A percentile compares a stretch with the other conserved stretches of the same genome.
phyloP scores from a whole-genome alignment of 164 flowering plant genomes.

The Cinnamomum micranthum region DNA sequence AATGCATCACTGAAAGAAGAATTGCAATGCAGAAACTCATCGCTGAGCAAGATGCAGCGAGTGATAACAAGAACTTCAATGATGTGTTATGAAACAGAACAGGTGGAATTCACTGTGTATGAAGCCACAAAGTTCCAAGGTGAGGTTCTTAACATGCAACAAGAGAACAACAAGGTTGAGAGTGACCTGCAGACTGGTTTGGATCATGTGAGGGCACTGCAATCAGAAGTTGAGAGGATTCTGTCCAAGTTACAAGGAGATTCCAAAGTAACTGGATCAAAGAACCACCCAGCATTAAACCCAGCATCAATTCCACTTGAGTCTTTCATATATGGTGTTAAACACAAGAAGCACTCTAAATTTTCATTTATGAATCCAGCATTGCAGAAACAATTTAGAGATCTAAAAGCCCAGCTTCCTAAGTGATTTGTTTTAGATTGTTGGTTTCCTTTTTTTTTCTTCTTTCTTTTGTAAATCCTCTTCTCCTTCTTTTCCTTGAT shows the following conservation, averaged over 20 bases:
- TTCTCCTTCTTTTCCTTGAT: not conserved
- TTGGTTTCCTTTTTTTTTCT: not conserved
- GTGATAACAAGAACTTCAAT: conserved; percentile 32
- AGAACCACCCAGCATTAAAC: conserved; percentile 16
- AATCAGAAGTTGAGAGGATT: not conserved
- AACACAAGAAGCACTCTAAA: conserved; percentile 48
- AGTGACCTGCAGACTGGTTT: conserved; percentile 72
- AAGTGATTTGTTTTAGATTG: conserved; percentile 7
- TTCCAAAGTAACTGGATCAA: conserved; percentile 18
- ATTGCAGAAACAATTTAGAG: conserved; percentile 38
- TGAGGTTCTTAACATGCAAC: conserved; percentile 83
- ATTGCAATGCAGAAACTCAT: conserved; percentile 36
- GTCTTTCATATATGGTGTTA: conserved; percentile 66
- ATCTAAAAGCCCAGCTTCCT: conserved; percentile 17
- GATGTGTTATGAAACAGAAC: conserved; percentile 19
- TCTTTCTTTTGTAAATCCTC: not conserved
- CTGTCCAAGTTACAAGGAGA: conserved; percentile 18
- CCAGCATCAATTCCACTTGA: conserved; percentile 50
- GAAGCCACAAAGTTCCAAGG: conserved; percentile 92
- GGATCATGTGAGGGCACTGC: conserved; percentile 42
- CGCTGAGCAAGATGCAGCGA: conserved; percentile 43
- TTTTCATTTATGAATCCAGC: conserved; percentile 58
- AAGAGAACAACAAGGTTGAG: conserved; percentile 80
- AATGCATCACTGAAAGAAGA: conserved; percentile 50
- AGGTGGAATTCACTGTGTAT: conserved; percentile 46